Conservation (phyloP, 805 yeast species). For the Candida loeiensis region DNA sequence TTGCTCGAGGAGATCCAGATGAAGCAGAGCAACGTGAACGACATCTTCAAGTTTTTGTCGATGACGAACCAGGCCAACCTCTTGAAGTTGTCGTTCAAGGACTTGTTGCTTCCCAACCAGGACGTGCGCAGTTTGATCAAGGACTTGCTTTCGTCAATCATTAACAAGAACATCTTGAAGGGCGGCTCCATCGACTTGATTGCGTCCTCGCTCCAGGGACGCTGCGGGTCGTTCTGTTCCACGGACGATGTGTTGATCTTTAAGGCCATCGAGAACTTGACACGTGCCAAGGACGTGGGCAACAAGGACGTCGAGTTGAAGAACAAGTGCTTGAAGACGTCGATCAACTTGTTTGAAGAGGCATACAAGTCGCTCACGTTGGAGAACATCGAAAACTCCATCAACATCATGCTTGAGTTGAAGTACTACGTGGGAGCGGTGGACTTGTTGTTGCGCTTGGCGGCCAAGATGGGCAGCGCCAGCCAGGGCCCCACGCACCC, state of each 20-base stretch:
- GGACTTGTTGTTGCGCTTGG: conserved; percentile 73
- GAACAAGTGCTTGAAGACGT: conserved; percentile 62
- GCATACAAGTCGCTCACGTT: conserved; percentile 74
- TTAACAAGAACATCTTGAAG: conserved; percentile 79
- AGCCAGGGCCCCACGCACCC: conserved; percentile 10
- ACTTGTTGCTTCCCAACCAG: conserved; percentile 69
- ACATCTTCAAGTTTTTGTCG: conserved; percentile 66
- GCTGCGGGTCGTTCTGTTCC: conserved; percentile 93
- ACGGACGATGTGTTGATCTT: conserved; percentile 90
- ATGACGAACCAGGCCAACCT: conserved; percentile 66
- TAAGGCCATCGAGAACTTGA: conserved; percentile 88
- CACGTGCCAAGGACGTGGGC: conserved; percentile 78
- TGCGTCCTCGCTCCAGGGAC: conserved; percentile 81
- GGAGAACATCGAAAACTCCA: conserved; percentile 79
- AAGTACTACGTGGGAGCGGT: conserved; percentile 84
- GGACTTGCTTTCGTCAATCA: conserved; percentile 83
- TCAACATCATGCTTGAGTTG: conserved; percentile 70
- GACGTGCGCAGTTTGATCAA: conserved; percentile 65
- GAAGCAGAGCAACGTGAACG: conserved; percentile 47
- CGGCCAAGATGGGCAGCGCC: conserved; percentile 52
- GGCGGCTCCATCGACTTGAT: conserved; percentile 94
- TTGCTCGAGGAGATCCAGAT: conserved; percentile 66
- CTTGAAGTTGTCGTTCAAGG: conserved; percentile 64
- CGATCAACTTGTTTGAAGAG: conserved; percentile 72
- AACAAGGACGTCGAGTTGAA: conserved; percentile 66